These are phyloP conservation scores for Prunus yedoensis DNA, from an alignment of 331 rosid genomes.

Conservation along the genomic window DNA sequence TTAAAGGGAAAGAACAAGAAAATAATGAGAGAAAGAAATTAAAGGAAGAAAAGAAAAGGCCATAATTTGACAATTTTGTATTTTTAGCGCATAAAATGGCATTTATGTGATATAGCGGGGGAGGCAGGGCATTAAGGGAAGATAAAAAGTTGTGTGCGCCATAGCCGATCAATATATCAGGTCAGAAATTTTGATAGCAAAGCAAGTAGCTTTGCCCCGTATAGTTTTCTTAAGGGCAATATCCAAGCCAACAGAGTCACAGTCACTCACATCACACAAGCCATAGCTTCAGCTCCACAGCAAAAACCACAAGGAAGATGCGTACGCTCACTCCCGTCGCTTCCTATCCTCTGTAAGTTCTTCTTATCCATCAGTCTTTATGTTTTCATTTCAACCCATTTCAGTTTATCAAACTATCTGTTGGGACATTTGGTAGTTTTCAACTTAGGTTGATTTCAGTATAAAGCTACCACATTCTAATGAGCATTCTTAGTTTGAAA, in stretches of 20 bases:
- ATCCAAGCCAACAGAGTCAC: neutral
- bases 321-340: constrained; percentile 19
- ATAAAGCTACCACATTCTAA: neutral
- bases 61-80: neutral
- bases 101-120: neutral
- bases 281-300: neutral
- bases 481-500: neutral
- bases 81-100: neutral
- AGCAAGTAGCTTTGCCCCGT: neutral
- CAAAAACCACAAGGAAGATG: constrained; percentile 19
- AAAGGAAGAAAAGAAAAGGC: neutral
- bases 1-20: neutral
- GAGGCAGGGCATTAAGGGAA: constrained; percentile 5
- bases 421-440: neutral
- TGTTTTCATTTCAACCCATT: constrained; percentile 1
- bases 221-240: too few relatives aligned
- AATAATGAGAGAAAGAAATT: neutral
- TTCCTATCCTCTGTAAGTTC: constrained; percentile 40
- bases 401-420: neutral
- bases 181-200: neutral
- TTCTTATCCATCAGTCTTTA: neutral
- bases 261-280: neutral
- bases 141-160: neutral
- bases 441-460: neutral
- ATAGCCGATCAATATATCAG: neutral